Base-by-base conservation (phyloP, 2,329 filamentous ascomycete species). In the Cytospora leucostoma region DNA sequence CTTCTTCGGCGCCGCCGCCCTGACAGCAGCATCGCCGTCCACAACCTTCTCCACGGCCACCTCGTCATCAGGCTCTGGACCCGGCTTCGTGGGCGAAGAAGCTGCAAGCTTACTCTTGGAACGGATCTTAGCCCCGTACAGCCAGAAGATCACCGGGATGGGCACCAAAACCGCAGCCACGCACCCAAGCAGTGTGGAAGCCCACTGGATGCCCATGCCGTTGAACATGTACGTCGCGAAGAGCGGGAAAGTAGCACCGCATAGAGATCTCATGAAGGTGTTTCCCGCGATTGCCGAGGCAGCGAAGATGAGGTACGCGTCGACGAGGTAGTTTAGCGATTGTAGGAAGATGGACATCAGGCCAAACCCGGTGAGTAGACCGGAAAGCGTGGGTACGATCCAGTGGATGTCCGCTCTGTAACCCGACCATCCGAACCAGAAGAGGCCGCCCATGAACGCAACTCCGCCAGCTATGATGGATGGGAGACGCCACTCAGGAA, bases 261-360 rank as follows among this genome's bases (percentile, higher is more conserved):
- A 89, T 10, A 93, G 79, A 0, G 90, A 93, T 68, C 92, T 88
- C 44, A 96, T 77, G 71, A 96, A 89, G 0, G 91, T 90, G 75
- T 93, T 95, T 27, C 88, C 92, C 6, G 92, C 92, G 62, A 96
- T 86, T 27, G 91, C 92, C 0, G 90, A 93, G 12, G 92, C 92
- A 1, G 92, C 86, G 69, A 87, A 87, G 84, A 87, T 85, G 70
- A 88, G 83, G 70, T 89, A 89, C 11, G 86, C 87, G 70, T 94
- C 91, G 63, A 93, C 88, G 4, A 94, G 84, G 73, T 93, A 94
- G 77, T 94, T 95, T 65, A 95, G 78, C 13, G 88, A 82, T 68
- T 91, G 89, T 40, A 95, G 85, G 80, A 94, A 94, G 71, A 95
- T 93, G 33, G 88, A 89, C 77, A 93, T 88, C 71, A 95, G 87